phyloP scores from a whole-genome alignment of 2,329 filamentous ascomycete genomes.

The Aspergillus sp. region DNA sequence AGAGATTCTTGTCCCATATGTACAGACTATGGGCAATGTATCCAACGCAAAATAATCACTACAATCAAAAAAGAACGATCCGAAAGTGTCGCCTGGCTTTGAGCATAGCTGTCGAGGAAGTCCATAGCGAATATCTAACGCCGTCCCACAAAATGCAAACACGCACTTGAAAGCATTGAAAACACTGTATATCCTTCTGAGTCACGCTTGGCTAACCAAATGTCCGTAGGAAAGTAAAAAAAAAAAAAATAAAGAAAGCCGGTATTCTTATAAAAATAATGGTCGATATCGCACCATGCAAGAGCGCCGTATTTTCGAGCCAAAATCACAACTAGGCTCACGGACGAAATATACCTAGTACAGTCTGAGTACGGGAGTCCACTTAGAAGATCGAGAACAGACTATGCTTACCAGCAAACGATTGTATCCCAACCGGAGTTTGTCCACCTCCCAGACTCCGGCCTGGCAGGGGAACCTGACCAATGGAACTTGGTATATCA shows the following conservation, averaged over 20 bases:
- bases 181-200: constrained; percentile 5
- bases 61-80: neutral
- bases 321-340: neutral
- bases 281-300: neutral
- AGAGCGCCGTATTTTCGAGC: neutral
- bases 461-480: constrained; percentile 31
- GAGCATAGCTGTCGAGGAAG: neutral
- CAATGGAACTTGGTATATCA: constrained; percentile 52
- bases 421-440: constrained; percentile 16
- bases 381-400: neutral
- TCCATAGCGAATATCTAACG: constrained; percentile 10
- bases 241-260: neutral
- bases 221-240: neutral
- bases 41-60: neutral
- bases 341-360: constrained; percentile 1
- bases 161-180: constrained; percentile 6
- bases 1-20: neutral
- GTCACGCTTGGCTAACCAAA: constrained; percentile 3
- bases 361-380: neutral
- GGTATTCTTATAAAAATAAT: neutral
- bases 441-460: constrained; percentile 24
- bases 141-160: constrained; percentile 16
- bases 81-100: neutral
- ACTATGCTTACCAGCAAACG: constrained; percentile 27
- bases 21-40: neutral